A percentile compares a stretch with the other conserved stretches of the same genome.
Evolutionary conservation across 148 eudicot species (phyloP).

Genomic region (Arctostaphylos glauca): DNA sequence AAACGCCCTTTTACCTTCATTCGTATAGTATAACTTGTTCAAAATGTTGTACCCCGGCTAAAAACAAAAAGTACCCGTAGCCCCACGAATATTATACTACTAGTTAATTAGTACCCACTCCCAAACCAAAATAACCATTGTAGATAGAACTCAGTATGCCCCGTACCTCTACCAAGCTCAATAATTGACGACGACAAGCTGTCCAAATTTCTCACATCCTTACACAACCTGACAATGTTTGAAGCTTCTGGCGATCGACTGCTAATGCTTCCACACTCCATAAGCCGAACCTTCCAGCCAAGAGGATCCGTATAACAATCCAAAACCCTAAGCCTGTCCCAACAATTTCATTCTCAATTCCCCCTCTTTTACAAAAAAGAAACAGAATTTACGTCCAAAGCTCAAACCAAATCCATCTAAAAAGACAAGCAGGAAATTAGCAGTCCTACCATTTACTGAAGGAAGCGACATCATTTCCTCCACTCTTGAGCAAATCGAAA

Average conservation of each 20-base stretch:
- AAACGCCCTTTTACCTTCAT: neutral
- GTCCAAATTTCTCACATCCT: slow-evolving; percentile 57
- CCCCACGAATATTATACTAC: neutral
- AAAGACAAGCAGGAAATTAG: neutral
- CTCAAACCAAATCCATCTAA: neutral
- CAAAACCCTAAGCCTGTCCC: slow-evolving; percentile 60
- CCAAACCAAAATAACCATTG: neutral
- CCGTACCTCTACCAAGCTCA: slow-evolving; percentile 66
- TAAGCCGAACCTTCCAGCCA: slow-evolving; percentile 73
- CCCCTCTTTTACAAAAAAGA: neutral
- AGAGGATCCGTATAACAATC: slow-evolving; percentile 86
- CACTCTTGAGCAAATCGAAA: slow-evolving; percentile 47
- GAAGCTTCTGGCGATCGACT: slow-evolving; percentile 31
- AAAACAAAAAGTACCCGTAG: neutral
- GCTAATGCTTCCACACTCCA: slow-evolving; percentile 43
- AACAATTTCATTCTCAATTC: neutral
- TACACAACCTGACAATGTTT: slow-evolving; percentile 33
- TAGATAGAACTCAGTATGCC: neutral
- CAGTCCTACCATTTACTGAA: slow-evolving; percentile 43
- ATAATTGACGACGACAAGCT: slow-evolving; percentile 42
- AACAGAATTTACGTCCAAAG: neutral
- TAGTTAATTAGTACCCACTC: neutral
- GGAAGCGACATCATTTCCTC: slow-evolving; percentile 39
- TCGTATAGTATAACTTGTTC: neutral
- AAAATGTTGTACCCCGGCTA: neutral